Evolutionary conservation across 768 basidiomycete genomes (phyloP), one percentile per base, ranked within the genome.

Genomic region (Tremella fuciformis): DNA sequence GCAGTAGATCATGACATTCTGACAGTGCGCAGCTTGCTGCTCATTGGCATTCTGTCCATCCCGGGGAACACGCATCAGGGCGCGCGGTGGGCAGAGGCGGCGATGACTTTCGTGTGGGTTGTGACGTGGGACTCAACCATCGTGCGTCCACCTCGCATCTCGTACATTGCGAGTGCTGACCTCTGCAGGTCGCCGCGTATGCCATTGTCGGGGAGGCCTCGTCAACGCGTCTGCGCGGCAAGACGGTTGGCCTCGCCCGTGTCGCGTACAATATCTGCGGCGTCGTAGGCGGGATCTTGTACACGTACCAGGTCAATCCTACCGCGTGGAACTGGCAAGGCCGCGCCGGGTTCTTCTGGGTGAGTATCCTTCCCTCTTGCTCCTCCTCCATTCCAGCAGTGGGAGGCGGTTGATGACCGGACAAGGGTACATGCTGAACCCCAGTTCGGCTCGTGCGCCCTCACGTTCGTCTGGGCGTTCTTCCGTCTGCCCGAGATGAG

Each of bases 181-280:
- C 60, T 61, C 71, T 38, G 57, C 73, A 38, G 71, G 69, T 69
- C 24, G 25, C 69, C 13, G 60, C 60, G 2, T 61, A 71, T 61
- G 59, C 49, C 46, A 63, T 75, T 46, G 67, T 71, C 22, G 61
- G 62, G 26, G 73, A 73, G 54, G 62, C 66, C 3, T 58, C 74
- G 1, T 74, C 77, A 15, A 73, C 74, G 4, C 71, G 77, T 25
- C 64, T 78, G 9, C 73, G 70, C 3, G 60, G 70, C 58, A 78
- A 79, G 70, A 77, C 78, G 29, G 71, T 58, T 42, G 64, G 57
- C 21, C 53, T 71, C 18, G 66, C 60, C 39, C 58, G 70, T 57
- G 57, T 53, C 22, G 52, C 62, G 0, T 71, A 71, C 63, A 71
- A 66, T 47, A 58, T 68, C 54, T 55, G 57, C 19, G 66, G 64